Conservation (phyloP, 257 asterid species). For the Capsicum chinense region DNA sequence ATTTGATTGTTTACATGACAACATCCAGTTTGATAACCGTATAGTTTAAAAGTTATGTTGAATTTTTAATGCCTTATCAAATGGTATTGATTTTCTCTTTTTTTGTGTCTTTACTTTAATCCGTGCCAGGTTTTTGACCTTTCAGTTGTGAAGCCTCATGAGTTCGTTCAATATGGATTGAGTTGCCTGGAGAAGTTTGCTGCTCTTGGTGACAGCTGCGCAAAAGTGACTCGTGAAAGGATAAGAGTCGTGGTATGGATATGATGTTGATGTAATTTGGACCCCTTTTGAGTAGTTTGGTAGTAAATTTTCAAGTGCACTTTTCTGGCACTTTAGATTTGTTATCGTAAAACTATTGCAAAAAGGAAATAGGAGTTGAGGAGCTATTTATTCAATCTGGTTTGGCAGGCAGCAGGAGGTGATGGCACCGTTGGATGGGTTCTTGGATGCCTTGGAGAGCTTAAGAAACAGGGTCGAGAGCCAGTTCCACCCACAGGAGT, state of each 20-base stretch:
- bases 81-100: slow-evolving; percentile 15
- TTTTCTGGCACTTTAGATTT: not conserved
- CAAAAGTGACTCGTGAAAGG: slow-evolving; percentile 79
- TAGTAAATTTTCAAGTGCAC: not conserved
- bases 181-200: slow-evolving; percentile 90
- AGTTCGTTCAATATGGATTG: slow-evolving; percentile 90
- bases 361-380: not conserved
- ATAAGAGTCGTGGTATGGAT: slow-evolving; percentile 87
- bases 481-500: slow-evolving; percentile 89
- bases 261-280: slow-evolving; percentile 28
- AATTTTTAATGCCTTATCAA: not conserved
- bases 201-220: slow-evolving; percentile 76
- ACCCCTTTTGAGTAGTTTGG: not conserved
- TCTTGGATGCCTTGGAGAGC: slow-evolving; percentile 94
- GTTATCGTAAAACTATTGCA: not conserved
- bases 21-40: slow-evolving; percentile 1
- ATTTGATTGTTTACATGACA: not conserved
- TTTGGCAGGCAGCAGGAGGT: slow-evolving; percentile 97
- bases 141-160: slow-evolving; percentile 87
- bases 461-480: slow-evolving; percentile 59
- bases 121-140: slow-evolving; percentile 89
- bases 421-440: slow-evolving; percentile 99
- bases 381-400: slow-evolving; percentile 27
- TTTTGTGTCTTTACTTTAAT: slow-evolving; percentile 29
- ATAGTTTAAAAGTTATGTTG: not conserved